Evolutionary conservation across 1,284 basidiomycete genomes (phyloP), one percentile per base, ranked within the genome.

Genomic region (Ustilago nuda): DNA sequence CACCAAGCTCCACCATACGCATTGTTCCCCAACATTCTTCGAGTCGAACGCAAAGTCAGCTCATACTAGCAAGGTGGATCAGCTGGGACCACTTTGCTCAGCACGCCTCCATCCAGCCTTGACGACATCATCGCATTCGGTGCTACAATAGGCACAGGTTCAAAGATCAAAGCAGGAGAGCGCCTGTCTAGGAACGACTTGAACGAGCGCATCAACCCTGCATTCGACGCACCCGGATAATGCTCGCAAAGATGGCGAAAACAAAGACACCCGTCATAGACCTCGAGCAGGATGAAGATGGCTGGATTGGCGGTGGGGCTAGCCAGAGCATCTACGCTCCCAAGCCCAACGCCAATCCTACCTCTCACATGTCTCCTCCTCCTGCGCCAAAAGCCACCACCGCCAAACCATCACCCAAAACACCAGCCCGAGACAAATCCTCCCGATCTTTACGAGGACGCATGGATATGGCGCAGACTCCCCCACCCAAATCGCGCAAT

Each of bases 261-360:
- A 43, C 53, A 23, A 68, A 68, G 11, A 67, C 61, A 0, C 58
- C 64, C 45, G 53, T 71, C 65, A 65, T 67, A 32, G 61, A 76
- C 46, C 63, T 76, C 7, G 68, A 76, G 39, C 61, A 64, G 19
- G 76, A 73, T 45, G 54, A 70, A 27, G 76, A 76, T 15, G 76
- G 72, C 56, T 78, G 75, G 72, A 76, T 76, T 39, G 67, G 74
- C 11, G 78, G 78, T 11, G 78, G 78, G 23, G 61, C 76, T 7
- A 72, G 63, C 35, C 62, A 76, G 60, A 80, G 79, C 74, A 79
- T 78, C 52, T 74, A 80, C 56, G 78, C 78, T 36, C 59, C 50
- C 45, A 66, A 69, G 36, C 33, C 68, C 3, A 30, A 45, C n/a
- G n/a, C 43, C 43, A n/a, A 59, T 8, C 23, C 60, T 4, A 51